A percentile compares a stretch with the other conserved stretches of the same genome.
These are phyloP conservation scores for Colletotrichum truncatum DNA, from an alignment of 2,329 filamentous ascomycete species.

Conservation along the genomic window DNA sequence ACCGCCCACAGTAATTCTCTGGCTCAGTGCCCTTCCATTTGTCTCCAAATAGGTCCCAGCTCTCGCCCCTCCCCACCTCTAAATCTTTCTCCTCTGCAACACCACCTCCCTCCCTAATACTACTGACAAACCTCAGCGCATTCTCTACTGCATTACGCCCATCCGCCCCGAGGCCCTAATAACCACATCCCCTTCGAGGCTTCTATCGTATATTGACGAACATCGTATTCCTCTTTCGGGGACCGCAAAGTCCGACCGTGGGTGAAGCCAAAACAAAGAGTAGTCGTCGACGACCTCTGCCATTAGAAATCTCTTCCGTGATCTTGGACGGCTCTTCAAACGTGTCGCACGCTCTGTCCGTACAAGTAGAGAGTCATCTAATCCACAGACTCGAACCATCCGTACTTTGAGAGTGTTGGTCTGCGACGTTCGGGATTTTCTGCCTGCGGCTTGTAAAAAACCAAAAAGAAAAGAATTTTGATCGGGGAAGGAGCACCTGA, in stretches of 20 bases:
- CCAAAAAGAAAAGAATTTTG: conserved; percentile 19
- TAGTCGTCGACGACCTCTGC: conserved; percentile 27
- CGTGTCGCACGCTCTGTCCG: conserved; percentile 24
- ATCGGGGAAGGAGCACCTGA: conserved; percentile 15
- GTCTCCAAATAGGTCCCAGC: conserved; percentile 9
- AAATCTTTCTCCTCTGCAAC: background rate
- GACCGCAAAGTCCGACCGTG: conserved; percentile 24
- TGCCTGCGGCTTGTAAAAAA: conserved; percentile 25
- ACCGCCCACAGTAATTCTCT: background rate
- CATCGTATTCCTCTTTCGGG: conserved; percentile 9
- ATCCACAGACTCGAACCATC: conserved; percentile 19
- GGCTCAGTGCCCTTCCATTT: background rate
- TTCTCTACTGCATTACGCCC: conserved; percentile 17
- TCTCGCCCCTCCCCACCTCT: background rate
- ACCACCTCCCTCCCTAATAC: conserved; percentile 2
- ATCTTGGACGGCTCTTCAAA: conserved; percentile 28
- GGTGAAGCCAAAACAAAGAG: conserved; percentile 25
- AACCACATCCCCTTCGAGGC: conserved; percentile 7
- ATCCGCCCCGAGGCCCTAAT: conserved; percentile 1
- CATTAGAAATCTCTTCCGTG: conserved; percentile 29
- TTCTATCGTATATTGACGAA: conserved; percentile 24
- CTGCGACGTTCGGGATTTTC: conserved; percentile 15
- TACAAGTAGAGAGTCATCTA: conserved; percentile 29
- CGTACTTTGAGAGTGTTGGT: conserved; percentile 26
- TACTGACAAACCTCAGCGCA: conserved; percentile 22